phyloP scores from a whole-genome alignment of 345 rosid species.

The Rhizophora mangle region DNA sequence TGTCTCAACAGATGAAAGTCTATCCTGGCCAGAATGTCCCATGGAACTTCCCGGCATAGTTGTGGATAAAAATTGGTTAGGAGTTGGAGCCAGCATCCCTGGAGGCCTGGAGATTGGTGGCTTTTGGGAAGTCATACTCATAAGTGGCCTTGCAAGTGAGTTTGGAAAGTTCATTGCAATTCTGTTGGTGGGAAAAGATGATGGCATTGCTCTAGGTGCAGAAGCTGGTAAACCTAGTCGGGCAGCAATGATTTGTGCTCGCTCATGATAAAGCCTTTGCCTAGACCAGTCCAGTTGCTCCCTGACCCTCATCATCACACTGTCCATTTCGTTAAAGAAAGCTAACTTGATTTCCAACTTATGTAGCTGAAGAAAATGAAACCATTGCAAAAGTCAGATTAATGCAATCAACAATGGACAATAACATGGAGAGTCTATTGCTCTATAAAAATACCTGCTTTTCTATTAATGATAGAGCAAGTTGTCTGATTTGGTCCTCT shows the following conservation, averaged over 20 bases:
- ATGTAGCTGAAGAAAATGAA: slow-evolving; percentile 50
- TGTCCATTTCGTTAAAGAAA: slow-evolving; percentile 76
- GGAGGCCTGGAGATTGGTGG: slow-evolving; percentile 67
- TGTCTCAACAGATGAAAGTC: slow-evolving; percentile 25
- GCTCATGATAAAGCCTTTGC: slow-evolving; percentile 87
- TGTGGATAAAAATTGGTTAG: slow-evolving; percentile 45
- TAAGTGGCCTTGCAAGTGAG: slow-evolving; percentile 60
- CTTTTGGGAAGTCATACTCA: slow-evolving; percentile 54
- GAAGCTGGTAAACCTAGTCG: slow-evolving; percentile 68
- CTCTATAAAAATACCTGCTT: slow-evolving; percentile 62
- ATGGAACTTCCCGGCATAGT: slow-evolving; percentile 49
- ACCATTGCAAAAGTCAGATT: slow-evolving; percentile 5
- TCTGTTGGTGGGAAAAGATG: slow-evolving; percentile 66
- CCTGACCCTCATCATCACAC: slow-evolving; percentile 54
- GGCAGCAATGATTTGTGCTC: slow-evolving; percentile 90
- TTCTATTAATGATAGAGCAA: slow-evolving; percentile 65
- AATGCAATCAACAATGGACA: neutral
- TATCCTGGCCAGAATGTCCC: slow-evolving; percentile 47
- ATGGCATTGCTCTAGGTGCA: slow-evolving; percentile 56
- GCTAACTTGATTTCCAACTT: slow-evolving; percentile 83
- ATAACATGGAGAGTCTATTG: neutral
- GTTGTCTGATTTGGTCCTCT: slow-evolving; percentile 79
- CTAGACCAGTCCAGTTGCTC: slow-evolving; percentile 92
- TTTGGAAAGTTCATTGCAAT: slow-evolving; percentile 57
- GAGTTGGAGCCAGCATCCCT: slow-evolving; percentile 41